A percentile compares a stretch with the other conserved stretches of the same genome.
Evolutionary conservation across 1,284 basidiomycete genomes (phyloP).

Genomic region (Pseudozyma pruni): DNA sequence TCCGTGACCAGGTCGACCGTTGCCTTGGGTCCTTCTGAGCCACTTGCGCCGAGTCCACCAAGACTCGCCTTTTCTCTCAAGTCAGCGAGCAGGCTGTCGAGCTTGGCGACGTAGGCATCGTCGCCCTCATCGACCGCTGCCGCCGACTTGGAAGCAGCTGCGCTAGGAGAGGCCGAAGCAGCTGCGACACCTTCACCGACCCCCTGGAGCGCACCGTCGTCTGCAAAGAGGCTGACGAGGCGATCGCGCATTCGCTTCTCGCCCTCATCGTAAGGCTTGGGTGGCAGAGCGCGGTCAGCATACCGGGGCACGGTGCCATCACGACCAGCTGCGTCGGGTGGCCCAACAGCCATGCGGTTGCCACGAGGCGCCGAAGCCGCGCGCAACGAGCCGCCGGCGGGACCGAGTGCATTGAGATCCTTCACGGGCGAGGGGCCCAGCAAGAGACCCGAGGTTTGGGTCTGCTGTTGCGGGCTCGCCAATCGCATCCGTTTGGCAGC

Average conservation of each 20-base stretch:
- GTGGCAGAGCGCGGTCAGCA: constrained; percentile 59
- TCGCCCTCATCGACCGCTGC: constrained; percentile 13
- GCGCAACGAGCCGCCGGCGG: constrained; percentile 51
- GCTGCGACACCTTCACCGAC: constrained; percentile 7
- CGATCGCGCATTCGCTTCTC: constrained; percentile 61
- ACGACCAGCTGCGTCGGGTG: constrained; percentile 44
- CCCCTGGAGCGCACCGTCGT: constrained; percentile 41
- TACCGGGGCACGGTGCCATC: constrained; percentile 56
- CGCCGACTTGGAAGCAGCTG: neutral
- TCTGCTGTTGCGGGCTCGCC: constrained; percentile 24
- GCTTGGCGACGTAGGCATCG: constrained; percentile 29
- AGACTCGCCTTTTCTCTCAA: constrained; percentile 48
- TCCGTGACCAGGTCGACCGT: constrained; percentile 77
- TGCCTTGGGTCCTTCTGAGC: constrained; percentile 75
- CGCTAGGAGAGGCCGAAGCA: constrained; percentile 4
- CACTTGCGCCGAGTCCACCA: constrained; percentile 73
- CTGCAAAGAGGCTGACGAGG: constrained; percentile 62
- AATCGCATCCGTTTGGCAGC: constrained; percentile 46
- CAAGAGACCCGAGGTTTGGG: constrained; percentile 18
- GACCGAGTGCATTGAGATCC: constrained; percentile 63
- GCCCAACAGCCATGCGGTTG: constrained; percentile 42
- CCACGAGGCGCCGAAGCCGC: constrained; percentile 54
- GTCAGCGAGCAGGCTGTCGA: constrained; percentile 45
- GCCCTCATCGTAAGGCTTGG: constrained; percentile 61
- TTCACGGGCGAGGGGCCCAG: constrained; percentile 60